Conservation (phyloP, 2,329 filamentous ascomycete genomes). For the Aspergillus sp. region DNA sequence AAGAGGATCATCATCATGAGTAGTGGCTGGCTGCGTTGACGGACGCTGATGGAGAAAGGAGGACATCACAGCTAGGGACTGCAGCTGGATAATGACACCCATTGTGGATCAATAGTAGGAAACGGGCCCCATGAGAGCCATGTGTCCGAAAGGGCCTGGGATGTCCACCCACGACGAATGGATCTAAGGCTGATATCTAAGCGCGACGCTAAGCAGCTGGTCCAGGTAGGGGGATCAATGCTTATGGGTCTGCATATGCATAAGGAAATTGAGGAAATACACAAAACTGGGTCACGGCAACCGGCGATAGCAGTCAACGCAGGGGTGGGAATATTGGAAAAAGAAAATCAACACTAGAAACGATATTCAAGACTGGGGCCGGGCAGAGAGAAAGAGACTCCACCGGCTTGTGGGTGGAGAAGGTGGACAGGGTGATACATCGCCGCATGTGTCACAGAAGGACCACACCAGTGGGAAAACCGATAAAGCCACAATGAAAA, state of each 20-base stretch:
- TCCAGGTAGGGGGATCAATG: slow-evolving; percentile 6
- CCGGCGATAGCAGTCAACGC: slow-evolving; percentile 8
- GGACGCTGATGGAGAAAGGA: slow-evolving; percentile 23
- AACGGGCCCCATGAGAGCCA: slow-evolving; percentile 19
- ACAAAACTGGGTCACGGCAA: slow-evolving; percentile 1
- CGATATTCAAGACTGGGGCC: background rate
- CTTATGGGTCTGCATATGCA: slow-evolving; percentile 9
- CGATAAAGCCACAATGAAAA: background rate
- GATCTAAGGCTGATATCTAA: slow-evolving; percentile 13
- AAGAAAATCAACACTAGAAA: background rate
- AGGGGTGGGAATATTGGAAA: background rate
- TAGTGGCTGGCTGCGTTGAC: slow-evolving; percentile 36
- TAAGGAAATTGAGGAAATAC: slow-evolving; percentile 1
- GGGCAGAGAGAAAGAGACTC: background rate
- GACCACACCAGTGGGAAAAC: slow-evolving; percentile 6
- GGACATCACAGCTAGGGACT: slow-evolving; percentile 27
- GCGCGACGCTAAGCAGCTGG: slow-evolving; percentile 23
- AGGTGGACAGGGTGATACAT: background rate
- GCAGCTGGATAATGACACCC: slow-evolving; percentile 29
- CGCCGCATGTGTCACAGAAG: background rate
- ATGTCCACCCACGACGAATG: slow-evolving; percentile 6
- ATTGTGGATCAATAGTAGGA: slow-evolving; percentile 29
- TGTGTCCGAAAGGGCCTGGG: slow-evolving; percentile 16
- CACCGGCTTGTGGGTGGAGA: background rate
- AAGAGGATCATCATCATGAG: slow-evolving; percentile 30